A percentile compares a stretch with the other conserved stretches of the same genome.
phyloP scores from a whole-genome alignment of 2,329 filamentous ascomycete species.

The Fusarium guadeloupense region DNA sequence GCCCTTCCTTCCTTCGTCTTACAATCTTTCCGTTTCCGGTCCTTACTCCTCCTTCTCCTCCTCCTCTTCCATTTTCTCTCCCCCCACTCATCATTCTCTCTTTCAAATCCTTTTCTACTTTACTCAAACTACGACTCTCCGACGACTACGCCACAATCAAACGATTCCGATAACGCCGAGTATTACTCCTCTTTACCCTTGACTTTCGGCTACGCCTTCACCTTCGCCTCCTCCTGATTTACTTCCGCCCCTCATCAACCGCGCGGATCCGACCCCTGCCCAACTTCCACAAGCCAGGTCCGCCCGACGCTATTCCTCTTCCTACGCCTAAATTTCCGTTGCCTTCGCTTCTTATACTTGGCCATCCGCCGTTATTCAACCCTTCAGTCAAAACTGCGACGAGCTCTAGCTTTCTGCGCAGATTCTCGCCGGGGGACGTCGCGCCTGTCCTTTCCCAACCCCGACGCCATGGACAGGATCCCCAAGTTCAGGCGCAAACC shows the following conservation, averaged over 20 bases:
- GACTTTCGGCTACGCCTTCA: neutral
- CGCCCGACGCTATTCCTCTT: constrained; percentile 36
- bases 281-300: constrained; percentile 35
- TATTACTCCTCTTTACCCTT: neutral
- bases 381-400: constrained; percentile 12
- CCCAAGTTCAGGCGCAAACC: constrained; percentile 56
- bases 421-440: constrained; percentile 19
- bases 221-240: constrained; percentile 22
- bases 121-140: constrained; percentile 6
- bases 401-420: constrained; percentile 22
- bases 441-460: constrained; percentile 15
- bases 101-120: neutral
- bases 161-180: constrained; percentile 16
- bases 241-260: constrained; percentile 33
- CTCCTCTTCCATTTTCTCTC: neutral
- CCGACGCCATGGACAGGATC: constrained; percentile 53
- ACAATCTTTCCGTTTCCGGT: constrained; percentile 23
- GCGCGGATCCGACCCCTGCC: constrained; percentile 35
- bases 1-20: neutral
- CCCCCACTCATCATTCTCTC: constrained; percentile 2
- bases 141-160: constrained; percentile 23
- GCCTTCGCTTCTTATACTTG: constrained; percentile 28
- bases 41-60: neutral
- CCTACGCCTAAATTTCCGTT: constrained; percentile 33
- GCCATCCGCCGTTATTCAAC: constrained; percentile 10